Base-by-base conservation (phyloP, 1,284 basidiomycete species). In the Vanrija sp. region DNA sequence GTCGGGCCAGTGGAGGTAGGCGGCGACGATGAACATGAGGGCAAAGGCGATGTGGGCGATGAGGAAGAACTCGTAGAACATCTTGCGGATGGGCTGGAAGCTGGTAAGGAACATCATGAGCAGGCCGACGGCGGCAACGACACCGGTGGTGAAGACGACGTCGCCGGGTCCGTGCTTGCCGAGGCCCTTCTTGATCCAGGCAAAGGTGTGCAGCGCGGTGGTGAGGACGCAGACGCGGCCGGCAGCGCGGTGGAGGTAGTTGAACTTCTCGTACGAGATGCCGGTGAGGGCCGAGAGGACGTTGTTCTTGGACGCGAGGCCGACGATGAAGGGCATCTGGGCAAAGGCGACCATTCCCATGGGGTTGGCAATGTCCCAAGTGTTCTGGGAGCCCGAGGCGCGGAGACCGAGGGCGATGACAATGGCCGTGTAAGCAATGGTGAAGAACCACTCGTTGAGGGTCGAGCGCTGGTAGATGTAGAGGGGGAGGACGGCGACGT, bases 301-400 rank as follows among this genome's bases (percentile, higher is more conserved):
- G 50, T 85, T 86, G 66, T 87, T 85, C 67, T 83, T 83, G 47
- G 82, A 83, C 0, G 83, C 84, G 14, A 87, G 78, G 3, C 78
- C 83, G 0, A 81, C 79, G 59, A 86, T 78, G n/a, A 87, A 71
- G 0, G 84, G 82, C 2, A 85, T 65, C 64, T 87, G 85, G 18
- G 78, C 77, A 1, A 79, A 46, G 6, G 57, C 57, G 18, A 53
- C 41, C 31, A 46, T 37, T 4, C 51, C 58, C 45, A 56, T 60
- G 4, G 58, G 54, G 58, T 60, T 60, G 22, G 31, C 31, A 31
- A 31, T 31, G 31, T 42, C 22, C 41, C 41, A 23, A 10, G 20
- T 25, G 24, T 14, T 8, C 16, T 27, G 24, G 23, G 5, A 25
- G 16, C 14, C 9, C 6, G 24, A 27, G n/a, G 42, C 42, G 24